These are phyloP conservation scores for Rubia yunnanensis DNA, from an alignment of 257 asterid species.

Conservation along the genomic window DNA sequence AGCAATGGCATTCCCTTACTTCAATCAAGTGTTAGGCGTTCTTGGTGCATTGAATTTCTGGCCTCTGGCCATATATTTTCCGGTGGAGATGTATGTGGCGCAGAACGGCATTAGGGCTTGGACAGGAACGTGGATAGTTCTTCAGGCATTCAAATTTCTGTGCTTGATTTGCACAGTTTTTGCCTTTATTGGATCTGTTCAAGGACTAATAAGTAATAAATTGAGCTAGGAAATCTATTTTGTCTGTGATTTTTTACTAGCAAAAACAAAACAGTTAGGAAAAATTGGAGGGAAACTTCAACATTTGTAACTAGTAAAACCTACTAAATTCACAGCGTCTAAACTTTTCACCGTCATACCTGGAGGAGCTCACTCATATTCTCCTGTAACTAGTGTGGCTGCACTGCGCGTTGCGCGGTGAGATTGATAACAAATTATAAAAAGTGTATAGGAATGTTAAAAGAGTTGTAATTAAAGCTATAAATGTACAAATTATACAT, in stretches of 20 bases:
- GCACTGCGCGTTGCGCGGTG: too few relatives aligned
- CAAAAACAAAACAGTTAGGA: background rate
- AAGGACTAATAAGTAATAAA: conserved; percentile 46
- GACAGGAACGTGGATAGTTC: conserved; percentile 37
- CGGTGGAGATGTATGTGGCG: conserved; percentile 39
- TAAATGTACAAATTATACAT: too few relatives aligned
- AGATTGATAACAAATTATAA: too few relatives aligned
- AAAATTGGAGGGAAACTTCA: background rate
- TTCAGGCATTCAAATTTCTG: conserved; percentile 39
- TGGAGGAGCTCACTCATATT: too few relatives aligned
- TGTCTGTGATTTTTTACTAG: background rate
- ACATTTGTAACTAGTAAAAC: background rate
- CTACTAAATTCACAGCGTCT: background rate
- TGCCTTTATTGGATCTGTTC: conserved; percentile 52
- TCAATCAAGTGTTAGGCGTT: conserved; percentile 57
- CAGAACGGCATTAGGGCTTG: conserved; percentile 35
- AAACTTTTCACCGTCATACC: background rate
- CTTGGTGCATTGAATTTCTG: conserved; percentile 61
- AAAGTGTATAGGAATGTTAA: too few relatives aligned
- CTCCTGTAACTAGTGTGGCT: too few relatives aligned
- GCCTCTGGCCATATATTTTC: conserved; percentile 69
- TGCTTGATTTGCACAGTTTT: conserved; percentile 40
- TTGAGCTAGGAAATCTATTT: conserved; percentile 14
- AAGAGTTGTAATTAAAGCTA: too few relatives aligned
- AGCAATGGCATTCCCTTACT: conserved; percentile 53